These are phyloP conservation scores for Trebouxia sp. DNA, from an alignment of 139 green algal genomes.

Conservation along the genomic window DNA sequence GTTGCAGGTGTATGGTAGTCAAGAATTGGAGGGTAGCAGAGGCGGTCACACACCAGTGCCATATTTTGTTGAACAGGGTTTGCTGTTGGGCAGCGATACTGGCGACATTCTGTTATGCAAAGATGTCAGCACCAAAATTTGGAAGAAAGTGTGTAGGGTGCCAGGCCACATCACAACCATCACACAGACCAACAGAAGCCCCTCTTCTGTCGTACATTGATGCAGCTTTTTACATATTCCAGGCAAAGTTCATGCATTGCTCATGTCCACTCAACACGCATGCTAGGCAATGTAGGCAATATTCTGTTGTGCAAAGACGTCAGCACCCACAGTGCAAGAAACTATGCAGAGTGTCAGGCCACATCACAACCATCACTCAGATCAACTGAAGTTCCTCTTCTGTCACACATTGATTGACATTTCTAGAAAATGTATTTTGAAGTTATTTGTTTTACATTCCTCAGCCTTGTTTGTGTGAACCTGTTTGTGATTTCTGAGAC, in stretches of 20 bases:
- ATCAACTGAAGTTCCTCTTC: not conserved
- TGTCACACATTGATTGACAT: not conserved
- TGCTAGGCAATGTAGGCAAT: not conserved
- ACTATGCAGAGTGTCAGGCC: not conserved
- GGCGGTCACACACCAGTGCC: slow-evolving; percentile 17
- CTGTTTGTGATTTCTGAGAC: too few relatives aligned
- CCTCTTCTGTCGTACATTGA: not conserved
- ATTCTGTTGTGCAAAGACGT: not conserved
- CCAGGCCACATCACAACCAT: not conserved
- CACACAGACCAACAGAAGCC: not conserved
- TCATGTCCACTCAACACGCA: too few relatives aligned
- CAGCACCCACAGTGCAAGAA: not conserved
- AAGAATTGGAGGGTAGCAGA: not conserved
- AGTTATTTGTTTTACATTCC: too few relatives aligned
- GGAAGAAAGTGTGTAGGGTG: not conserved
- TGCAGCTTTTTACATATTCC: too few relatives aligned
- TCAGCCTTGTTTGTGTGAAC: too few relatives aligned
- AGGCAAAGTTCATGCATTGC: too few relatives aligned
- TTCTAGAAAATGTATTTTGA: too few relatives aligned
- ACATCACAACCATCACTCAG: not conserved
- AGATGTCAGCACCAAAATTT: not conserved
- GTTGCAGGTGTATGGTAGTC: not conserved
- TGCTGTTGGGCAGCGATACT: slow-evolving; percentile 11
- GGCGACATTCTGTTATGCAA: not conserved
- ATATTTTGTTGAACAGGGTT: slow-evolving; percentile 12